Conservation (phyloP, 768 basidiomycete species). For the Leccinum rimulosum region DNA sequence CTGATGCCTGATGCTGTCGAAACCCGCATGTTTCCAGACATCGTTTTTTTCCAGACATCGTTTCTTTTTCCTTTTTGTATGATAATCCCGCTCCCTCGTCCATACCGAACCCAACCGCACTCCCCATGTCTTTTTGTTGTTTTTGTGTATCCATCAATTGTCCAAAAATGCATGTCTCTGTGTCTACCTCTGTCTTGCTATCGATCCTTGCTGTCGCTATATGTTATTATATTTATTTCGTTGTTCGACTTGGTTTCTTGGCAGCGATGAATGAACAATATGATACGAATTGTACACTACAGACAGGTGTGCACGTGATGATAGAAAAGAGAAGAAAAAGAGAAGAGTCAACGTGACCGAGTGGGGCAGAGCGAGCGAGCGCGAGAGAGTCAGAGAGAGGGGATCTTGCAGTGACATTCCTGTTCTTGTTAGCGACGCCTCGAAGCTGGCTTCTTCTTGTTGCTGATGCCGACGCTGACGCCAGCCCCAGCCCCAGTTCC, state of each 20-base stretch:
- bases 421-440: slow-evolving; percentile 24
- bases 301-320: neutral
- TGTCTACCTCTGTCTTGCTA: neutral
- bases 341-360: no score
- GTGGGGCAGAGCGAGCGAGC: neutral
- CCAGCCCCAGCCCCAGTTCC: neutral
- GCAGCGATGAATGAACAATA: neutral
- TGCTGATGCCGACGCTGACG: neutral
- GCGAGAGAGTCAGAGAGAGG: neutral
- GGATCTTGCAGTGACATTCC: neutral
- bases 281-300: neutral
- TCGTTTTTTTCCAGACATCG: no score
- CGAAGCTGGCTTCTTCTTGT: slow-evolving; percentile 20
- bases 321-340: neutral
- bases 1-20: neutral
- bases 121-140: neutral
- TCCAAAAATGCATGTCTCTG: neutral
- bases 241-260: neutral
- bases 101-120: neutral
- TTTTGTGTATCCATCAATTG: neutral
- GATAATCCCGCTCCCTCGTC: neutral
- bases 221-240: neutral
- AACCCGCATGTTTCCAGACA: neutral
- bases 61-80: neutral
- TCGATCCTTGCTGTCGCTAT: neutral